These are phyloP conservation scores for Boechera retrofracta DNA, from an alignment of 345 rosid genomes.

Conservation along the genomic window DNA sequence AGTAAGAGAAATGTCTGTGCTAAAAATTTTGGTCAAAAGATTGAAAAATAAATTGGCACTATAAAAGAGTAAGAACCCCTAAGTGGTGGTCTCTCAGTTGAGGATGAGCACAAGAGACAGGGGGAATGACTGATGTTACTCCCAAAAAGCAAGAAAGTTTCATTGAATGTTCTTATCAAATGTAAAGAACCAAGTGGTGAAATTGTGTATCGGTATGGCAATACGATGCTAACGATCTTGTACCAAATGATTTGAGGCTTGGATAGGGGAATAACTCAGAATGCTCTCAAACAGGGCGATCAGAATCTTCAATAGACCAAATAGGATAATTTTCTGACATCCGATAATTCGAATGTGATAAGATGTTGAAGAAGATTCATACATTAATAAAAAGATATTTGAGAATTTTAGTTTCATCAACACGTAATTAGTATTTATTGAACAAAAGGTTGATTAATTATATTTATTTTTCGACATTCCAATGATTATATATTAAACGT, in stretches of 20 bases:
- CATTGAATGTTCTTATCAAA: not conserved
- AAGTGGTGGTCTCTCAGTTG: not conserved
- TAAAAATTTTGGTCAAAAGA: not conserved
- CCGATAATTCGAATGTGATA: not conserved
- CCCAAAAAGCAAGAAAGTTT: not conserved
- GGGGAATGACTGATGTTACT: not conserved
- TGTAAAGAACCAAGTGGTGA: conserved; percentile 4
- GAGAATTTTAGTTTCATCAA: not conserved
- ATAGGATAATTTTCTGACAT: not conserved
- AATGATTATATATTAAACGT: not conserved
- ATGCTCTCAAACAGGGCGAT: not conserved
- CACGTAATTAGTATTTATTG: not conserved
- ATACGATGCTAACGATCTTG: not conserved
- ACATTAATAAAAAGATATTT: not conserved
- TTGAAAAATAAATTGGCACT: not conserved
- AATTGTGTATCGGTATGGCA: not conserved
- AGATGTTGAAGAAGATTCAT: conserved; percentile 6
- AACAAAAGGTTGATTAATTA: not conserved
- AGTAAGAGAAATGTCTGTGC: not conserved
- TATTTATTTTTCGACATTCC: not conserved
- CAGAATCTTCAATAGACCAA: not conserved
- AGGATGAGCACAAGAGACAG: not conserved
- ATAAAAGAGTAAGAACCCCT: not conserved
- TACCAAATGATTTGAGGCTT: not conserved
- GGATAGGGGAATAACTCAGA: not conserved